Percentiles rank a stretch among this genome's conserved stretches.
phyloP scores from a whole-genome alignment of 108 stramenopile genomes.

The Stephanodiscus triporus region DNA sequence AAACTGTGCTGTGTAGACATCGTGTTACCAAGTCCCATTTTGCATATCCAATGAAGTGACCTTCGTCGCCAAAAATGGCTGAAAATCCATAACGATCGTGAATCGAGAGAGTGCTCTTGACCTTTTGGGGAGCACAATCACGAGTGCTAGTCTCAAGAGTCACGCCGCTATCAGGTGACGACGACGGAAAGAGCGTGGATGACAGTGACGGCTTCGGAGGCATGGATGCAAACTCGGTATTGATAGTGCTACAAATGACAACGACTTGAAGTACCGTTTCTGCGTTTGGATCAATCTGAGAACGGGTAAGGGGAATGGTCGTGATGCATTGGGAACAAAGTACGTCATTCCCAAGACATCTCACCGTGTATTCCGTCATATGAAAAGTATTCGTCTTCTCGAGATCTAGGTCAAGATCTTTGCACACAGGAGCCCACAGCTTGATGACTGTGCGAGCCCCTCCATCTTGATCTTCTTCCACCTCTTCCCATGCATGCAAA shows the following conservation, averaged over 20 bases:
- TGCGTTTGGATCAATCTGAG: constrained; percentile 22
- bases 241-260: constrained; percentile 39
- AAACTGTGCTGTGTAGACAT: constrained; percentile 38
- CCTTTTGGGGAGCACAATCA: neutral
- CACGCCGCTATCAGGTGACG: neutral
- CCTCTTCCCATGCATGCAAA: constrained; percentile 57
- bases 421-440: constrained; percentile 44
- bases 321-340: neutral
- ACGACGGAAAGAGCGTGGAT: neutral
- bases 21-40: constrained; percentile 43
- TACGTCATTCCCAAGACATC: neutral
- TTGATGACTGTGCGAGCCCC: constrained; percentile 33
- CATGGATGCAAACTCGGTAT: constrained; percentile 45
- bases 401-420: constrained; percentile 41
- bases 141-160: constrained; percentile 19
- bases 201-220: constrained; percentile 13
- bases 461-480: constrained; percentile 24
- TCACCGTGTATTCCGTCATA: constrained; percentile 42
- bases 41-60: constrained; percentile 44
- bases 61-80: constrained; percentile 29
- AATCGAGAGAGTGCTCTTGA: constrained; percentile 16
- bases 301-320: neutral
- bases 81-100: constrained; percentile 39
- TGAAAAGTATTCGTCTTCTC: constrained; percentile 43
- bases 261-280: constrained; percentile 19